Base-by-base conservation (phyloP, 2,329 filamentous ascomycete genomes). In the Sclerotinia borealis region DNA sequence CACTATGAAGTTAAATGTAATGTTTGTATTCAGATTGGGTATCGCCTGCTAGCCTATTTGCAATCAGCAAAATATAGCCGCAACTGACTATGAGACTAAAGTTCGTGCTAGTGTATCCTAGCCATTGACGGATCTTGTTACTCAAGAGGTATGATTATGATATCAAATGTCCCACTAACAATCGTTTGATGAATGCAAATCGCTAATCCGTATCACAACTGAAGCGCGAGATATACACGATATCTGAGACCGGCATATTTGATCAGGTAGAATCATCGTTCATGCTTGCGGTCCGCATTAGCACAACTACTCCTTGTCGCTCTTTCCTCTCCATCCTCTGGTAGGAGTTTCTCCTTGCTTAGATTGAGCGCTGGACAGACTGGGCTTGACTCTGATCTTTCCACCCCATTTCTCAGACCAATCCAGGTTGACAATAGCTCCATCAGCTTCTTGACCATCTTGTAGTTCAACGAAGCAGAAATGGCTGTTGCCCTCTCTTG, bases 381-480 rank as follows among this genome's bases (percentile, higher is more conserved):
- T 65, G 19, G 64, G 64, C 60, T 69, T 70, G 39, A 71, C 69
- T n/a, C 68, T 47, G 43, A 72, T 59, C 41, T 67, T 66, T 17
- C 61, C 59, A n/a, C 64, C 68, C 65, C 67, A 69, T 15, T 66
- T 68, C 50, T 68, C 64, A 27, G 67, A 67, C 65, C 67, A 65
- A 54, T 71, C 68, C 61, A 84, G 64, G 1, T 76, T 75, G 9
- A 77, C 70, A 66, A 83, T 78, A 22, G 84, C 85, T n/a, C 75
- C 75, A 58, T 80, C 75, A 0, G 84, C 83, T 65, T 87, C 81
- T 63, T 85, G 80, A 0, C 76, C 73, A 17, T 79, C 83, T 51
- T 76, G 77, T 64, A 89, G 80, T 68, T 89, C 85, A 19, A 89
- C 83, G 65, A 88, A 89, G 68, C 84, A 84, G 74, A 84, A 88